A percentile compares a stretch with the other conserved stretches of the same genome.
Conservation (phyloP, 495 filamentous ascomycete genomes). For the Letharia lupina region DNA sequence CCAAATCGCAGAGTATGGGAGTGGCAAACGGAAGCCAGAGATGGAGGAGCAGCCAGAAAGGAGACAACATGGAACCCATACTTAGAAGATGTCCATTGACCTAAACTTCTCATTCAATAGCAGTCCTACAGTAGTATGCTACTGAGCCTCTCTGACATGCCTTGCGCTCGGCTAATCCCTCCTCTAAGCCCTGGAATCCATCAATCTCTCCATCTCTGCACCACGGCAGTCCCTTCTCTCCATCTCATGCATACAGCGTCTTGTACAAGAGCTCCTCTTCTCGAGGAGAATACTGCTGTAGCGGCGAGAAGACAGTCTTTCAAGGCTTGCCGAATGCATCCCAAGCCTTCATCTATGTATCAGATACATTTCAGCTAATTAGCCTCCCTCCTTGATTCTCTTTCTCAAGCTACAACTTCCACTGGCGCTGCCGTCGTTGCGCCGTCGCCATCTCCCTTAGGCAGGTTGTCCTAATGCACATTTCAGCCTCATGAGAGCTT, state of each 20-base stretch:
- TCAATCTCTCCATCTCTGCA: not conserved
- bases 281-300: not conserved
- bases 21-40: not conserved
- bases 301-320: not conserved
- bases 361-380: not conserved
- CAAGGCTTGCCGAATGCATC: not conserved
- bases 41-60: not conserved
- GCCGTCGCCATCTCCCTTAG: constrained; percentile 18
- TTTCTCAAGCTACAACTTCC: constrained; percentile 17
- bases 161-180: not conserved
- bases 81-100: not conserved
- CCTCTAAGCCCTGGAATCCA: not conserved
- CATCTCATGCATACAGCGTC: not conserved
- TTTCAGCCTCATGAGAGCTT: not conserved
- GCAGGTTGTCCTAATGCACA: constrained; percentile 26
- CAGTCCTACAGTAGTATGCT: not conserved
- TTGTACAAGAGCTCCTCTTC: not conserved
- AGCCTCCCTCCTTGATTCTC: not conserved
- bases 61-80: not conserved
- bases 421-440: constrained; percentile 11
- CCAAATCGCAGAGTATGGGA: too few species aligned
- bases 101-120: not conserved
- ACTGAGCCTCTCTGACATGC: not conserved
- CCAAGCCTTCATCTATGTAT: too few species aligned
- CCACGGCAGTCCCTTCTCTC: not conserved